Evolutionary conservation across 257 asterid genomes (phyloP).

Genomic region (Solanum gracilifrons): DNA sequence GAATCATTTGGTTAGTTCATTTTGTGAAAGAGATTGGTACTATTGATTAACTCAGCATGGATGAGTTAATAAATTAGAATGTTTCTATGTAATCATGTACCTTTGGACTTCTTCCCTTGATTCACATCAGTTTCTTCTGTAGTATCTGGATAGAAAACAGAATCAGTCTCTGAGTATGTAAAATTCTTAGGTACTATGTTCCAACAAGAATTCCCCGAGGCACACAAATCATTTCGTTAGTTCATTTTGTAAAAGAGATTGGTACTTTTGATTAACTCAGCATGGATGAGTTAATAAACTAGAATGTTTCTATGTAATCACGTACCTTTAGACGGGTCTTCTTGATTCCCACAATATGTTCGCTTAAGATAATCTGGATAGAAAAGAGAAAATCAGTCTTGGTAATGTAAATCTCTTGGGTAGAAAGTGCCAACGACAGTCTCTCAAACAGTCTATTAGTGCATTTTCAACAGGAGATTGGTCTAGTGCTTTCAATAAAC

Average conservation of each 20-base stretch:
- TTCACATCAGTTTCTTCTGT: background rate
- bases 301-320: background rate
- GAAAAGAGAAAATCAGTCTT: background rate
- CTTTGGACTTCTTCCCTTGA: background rate
- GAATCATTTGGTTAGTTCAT: background rate
- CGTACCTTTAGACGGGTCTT: background rate
- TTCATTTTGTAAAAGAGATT: background rate
- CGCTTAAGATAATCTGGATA: background rate
- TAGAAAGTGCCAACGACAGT: background rate
- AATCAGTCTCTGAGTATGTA: background rate
- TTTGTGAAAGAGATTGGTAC: background rate
- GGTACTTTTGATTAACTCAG: background rate
- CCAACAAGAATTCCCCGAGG: background rate
- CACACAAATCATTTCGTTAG: background rate
- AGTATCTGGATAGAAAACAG: slow-evolving; percentile 9
- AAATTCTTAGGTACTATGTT: background rate
- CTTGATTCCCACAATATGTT: background rate
- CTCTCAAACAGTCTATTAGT: background rate
- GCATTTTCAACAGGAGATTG: background rate
- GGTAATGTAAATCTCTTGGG: background rate
- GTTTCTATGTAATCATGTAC: background rate
- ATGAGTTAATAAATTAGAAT: background rate
- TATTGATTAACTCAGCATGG: background rate
- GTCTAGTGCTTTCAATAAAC: background rate
- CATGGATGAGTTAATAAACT: background rate